These are phyloP conservation scores for Penicillium samsonianum DNA, from an alignment of 495 filamentous ascomycete species.

Conservation along the genomic window DNA sequence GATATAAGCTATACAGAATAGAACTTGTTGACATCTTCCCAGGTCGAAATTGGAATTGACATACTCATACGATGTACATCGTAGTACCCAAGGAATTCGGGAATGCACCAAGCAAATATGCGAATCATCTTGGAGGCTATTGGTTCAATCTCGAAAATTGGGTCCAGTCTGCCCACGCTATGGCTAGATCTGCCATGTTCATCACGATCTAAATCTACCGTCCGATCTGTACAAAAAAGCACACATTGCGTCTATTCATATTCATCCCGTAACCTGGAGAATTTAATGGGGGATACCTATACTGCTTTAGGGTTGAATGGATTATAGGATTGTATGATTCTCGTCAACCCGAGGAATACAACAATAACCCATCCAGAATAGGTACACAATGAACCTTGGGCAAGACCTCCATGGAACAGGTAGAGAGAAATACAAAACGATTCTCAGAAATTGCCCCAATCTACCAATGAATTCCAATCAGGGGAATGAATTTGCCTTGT, in stretches of 20 bases:
- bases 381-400: background rate
- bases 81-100: background rate
- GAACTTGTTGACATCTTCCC: background rate
- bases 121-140: background rate
- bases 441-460: background rate
- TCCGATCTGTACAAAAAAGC: background rate
- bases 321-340: background rate
- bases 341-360: background rate
- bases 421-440: background rate
- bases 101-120: slow-evolving; percentile 2
- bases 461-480: background rate
- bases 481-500: background rate
- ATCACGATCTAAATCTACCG: slow-evolving; percentile 1
- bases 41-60: background rate
- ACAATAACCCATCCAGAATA: background rate
- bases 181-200: background rate
- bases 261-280: background rate
- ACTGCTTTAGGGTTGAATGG: background rate
- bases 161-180: background rate
- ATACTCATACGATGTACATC: background rate
- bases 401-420: background rate
- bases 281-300: no score
- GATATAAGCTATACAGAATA: background rate
- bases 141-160: background rate
- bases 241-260: background rate